A percentile compares a stretch with the other conserved stretches of the same genome.
phyloP scores from a whole-genome alignment of 129 eudicot genomes.

The Pseudognaphalium luteoalbum region DNA sequence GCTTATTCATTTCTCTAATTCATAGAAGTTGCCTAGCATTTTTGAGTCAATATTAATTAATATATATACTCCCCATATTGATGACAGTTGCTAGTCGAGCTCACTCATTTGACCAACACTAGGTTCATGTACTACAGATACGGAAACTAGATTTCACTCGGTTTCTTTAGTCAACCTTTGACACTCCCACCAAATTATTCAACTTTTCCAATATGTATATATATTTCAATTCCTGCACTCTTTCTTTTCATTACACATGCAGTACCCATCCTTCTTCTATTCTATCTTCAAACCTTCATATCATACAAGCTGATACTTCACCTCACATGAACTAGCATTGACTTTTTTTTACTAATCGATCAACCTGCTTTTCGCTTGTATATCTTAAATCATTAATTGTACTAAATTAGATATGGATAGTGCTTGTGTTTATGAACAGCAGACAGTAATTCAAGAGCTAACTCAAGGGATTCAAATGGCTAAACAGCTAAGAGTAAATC shows the following conservation, averaged over 20 bases:
- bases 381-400: background rate
- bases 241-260: background rate
- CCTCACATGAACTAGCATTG: constrained; percentile 4
- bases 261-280: no score
- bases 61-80: background rate
- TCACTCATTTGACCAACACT: constrained; percentile 7
- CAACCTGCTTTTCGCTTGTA: constrained; percentile 7
- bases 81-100: background rate
- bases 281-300: no score
- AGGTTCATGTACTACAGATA: background rate
- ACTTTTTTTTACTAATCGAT: background rate
- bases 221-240: background rate
- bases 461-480: constrained; percentile 65
- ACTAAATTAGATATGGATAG: constrained; percentile 37
- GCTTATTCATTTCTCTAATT: background rate
- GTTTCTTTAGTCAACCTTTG: constrained; percentile 25
- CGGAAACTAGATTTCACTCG: constrained; percentile 14
- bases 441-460: constrained; percentile 51
- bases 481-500: constrained; percentile 55
- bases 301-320: background rate
- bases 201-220: background rate
- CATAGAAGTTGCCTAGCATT: background rate
- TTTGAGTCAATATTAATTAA: background rate
- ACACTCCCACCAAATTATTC: background rate
- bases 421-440: constrained; percentile 35